Percentiles rank a stretch among this genome's conserved stretches.
phyloP scores from a whole-genome alignment of 768 basidiomycete genomes.

The Mycena amicta region DNA sequence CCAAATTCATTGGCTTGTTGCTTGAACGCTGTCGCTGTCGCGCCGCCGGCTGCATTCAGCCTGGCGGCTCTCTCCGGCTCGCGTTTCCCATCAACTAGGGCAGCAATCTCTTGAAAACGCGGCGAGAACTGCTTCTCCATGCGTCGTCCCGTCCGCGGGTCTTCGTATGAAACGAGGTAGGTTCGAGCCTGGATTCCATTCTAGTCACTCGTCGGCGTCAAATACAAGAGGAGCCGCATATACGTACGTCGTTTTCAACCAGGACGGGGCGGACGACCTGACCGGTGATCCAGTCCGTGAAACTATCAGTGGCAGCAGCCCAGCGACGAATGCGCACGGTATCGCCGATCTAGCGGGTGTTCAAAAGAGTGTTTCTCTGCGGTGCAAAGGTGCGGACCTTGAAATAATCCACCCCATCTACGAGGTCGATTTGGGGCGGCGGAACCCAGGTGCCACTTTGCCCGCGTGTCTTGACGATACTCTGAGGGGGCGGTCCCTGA shows the following conservation, averaged over 20 bases:
- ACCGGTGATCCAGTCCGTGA: conserved; percentile 6
- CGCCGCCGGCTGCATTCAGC: too few species aligned
- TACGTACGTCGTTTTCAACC: conserved; percentile 6
- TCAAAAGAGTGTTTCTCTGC: background rate
- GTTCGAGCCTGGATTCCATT: conserved; percentile 10
- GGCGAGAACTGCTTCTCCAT: conserved; percentile 13
- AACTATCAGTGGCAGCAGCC: background rate
- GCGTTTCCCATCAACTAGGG: background rate
- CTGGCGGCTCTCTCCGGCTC: conserved; percentile 1
- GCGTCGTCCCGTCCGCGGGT: background rate
- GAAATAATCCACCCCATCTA: conserved; percentile 19
- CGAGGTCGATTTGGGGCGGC: conserved; percentile 6
- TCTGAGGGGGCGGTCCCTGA: background rate
- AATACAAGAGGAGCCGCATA: background rate
- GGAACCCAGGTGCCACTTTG: background rate
- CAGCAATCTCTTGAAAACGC: conserved; percentile 10
- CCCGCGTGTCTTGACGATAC: background rate
- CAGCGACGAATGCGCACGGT: conserved; percentile 18
- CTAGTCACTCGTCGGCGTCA: background rate
- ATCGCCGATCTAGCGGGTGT: conserved; percentile 9
- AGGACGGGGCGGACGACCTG: conserved; percentile 6
- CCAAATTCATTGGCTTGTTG: background rate
- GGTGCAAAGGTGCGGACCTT: background rate
- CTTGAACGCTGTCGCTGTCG: background rate
- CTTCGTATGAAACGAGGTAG: conserved; percentile 8